These are phyloP conservation scores for Corynascus novoguineensis DNA, from an alignment of 495 filamentous ascomycete genomes.

Conservation along the genomic window DNA sequence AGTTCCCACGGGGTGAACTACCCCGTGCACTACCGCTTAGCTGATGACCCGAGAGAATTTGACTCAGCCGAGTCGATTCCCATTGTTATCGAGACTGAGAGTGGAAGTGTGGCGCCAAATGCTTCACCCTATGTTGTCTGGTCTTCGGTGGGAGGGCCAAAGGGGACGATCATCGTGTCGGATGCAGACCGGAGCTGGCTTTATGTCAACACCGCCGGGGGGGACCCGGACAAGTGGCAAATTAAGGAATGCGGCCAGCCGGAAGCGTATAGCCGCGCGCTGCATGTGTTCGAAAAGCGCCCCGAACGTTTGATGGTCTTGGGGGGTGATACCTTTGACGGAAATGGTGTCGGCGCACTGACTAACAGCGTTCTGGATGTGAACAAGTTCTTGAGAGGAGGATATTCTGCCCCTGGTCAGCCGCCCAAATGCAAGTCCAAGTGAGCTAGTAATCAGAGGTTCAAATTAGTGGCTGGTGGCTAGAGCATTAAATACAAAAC, in stretches of 20 bases:
- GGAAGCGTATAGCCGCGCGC: constrained; percentile 45
- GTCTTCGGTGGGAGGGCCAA: constrained; percentile 46
- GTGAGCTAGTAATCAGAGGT: too few species aligned
- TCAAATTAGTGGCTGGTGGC: too few species aligned
- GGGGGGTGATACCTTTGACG: constrained; percentile 20
- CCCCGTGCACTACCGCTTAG: constrained; percentile 53
- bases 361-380: constrained; percentile 4
- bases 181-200: constrained; percentile 46
- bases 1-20: constrained; percentile 26
- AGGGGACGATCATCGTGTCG: constrained; percentile 56
- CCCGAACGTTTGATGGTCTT: constrained; percentile 37
- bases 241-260: constrained; percentile 39
- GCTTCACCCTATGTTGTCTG: constrained; percentile 53
- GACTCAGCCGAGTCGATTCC: constrained; percentile 37
- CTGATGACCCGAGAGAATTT: constrained; percentile 51
- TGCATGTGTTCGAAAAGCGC: constrained; percentile 41
- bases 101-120: constrained; percentile 38
- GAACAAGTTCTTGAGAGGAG: neutral
- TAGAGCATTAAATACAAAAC: too few species aligned
- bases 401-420: neutral
- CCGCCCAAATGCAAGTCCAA: neutral
- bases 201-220: constrained; percentile 54
- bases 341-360: constrained; percentile 9
- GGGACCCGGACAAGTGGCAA: constrained; percentile 50
- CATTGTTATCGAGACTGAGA: constrained; percentile 35